Conservation (phyloP, 331 rosid genomes). For the Acacia pycnantha region DNA sequence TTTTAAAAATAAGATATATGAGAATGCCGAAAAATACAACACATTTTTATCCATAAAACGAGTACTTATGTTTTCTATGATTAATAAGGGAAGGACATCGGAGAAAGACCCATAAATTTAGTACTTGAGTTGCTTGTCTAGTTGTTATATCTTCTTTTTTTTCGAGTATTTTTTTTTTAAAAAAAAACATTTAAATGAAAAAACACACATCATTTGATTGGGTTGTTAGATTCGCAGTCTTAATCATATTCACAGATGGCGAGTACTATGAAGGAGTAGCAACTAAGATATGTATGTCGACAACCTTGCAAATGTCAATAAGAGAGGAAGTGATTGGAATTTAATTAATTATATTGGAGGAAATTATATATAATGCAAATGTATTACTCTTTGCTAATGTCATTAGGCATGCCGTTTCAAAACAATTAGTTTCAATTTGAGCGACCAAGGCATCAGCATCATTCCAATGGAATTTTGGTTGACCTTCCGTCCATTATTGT, state of each 20-base stretch:
- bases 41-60: too few relatives aligned
- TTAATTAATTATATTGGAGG: not conserved
- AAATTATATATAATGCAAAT: not conserved
- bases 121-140: not conserved
- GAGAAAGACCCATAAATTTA: not conserved
- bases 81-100: not conserved
- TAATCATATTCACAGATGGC: not conserved
- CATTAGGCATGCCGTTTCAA: not conserved
- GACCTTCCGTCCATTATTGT: not conserved
- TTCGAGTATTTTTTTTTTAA: too few relatives aligned
- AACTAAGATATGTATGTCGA: not conserved
- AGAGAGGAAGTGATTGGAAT: not conserved
- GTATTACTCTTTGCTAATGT: not conserved
- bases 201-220: not conserved
- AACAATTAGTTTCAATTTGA: not conserved
- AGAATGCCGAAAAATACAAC: too few relatives aligned
- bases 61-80: too few relatives aligned
- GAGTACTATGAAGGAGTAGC: not conserved
- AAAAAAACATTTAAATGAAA: not conserved
- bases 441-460: not conserved
- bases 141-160: not conserved
- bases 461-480: not conserved
- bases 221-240: not conserved
- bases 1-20: too few relatives aligned
- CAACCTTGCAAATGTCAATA: not conserved